phyloP scores from a whole-genome alignment of 2,329 filamentous ascomycete genomes.

The Clonostachys solani region DNA sequence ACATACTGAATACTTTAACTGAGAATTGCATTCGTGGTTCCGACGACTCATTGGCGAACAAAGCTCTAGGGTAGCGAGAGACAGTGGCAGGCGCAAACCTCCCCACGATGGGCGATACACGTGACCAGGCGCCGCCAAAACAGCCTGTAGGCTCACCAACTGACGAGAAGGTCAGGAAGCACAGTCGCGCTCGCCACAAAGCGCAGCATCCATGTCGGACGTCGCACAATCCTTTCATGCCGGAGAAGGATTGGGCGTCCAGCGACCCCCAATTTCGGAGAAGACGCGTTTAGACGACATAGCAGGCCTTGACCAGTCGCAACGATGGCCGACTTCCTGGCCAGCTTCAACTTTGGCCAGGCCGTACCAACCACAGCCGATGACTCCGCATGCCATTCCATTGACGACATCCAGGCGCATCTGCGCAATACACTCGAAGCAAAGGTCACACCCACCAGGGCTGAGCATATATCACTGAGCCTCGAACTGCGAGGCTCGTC shows the following conservation, averaged over 20 bases:
- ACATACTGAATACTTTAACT: too few relatives aligned
- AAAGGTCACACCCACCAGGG: slow-evolving; percentile 41
- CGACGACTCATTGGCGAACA: too few relatives aligned
- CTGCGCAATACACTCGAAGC: slow-evolving; percentile 32
- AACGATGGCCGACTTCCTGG: slow-evolving; percentile 31
- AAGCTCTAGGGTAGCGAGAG: too few relatives aligned
- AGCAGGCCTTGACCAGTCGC: background rate
- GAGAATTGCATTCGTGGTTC: too few relatives aligned
- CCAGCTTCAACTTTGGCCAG: slow-evolving; percentile 24
- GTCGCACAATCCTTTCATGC: too few relatives aligned
- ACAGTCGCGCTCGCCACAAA: background rate
- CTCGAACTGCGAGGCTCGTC: slow-evolving; percentile 41
- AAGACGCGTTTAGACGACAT: too few relatives aligned
- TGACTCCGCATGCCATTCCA: slow-evolving; percentile 19
- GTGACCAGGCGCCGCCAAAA: too few relatives aligned
- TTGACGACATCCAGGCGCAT: slow-evolving; percentile 41
- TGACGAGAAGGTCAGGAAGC: background rate
- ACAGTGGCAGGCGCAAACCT: too few relatives aligned
- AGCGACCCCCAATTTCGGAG: background rate
- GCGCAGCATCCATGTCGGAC: background rate
- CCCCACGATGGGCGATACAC: too few relatives aligned
- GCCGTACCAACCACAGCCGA: slow-evolving; percentile 11
- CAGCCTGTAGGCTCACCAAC: background rate
- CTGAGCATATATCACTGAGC: slow-evolving; percentile 41
- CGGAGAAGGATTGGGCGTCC: background rate